Conservation (phyloP, 805 yeast species). For the Hanseniaspora nectarophila region DNA sequence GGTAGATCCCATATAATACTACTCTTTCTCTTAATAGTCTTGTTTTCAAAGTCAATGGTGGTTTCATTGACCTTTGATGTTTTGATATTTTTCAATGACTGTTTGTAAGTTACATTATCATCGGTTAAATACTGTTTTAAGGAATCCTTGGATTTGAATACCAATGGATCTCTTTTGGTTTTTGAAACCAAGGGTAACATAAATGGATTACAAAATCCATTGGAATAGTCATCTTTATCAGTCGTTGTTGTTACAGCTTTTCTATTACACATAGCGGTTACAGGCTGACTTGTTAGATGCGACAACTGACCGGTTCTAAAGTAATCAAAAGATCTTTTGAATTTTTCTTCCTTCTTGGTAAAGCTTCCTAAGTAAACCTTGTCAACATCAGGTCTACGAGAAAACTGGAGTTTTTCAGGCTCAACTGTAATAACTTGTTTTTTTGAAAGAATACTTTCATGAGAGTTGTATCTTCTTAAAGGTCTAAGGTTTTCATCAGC, state of each 20-base stretch:
- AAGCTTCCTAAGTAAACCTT: slow-evolving; percentile 11
- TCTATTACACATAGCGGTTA: slow-evolving; percentile 2
- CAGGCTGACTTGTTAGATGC: slow-evolving; percentile 11
- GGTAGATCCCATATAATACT: slow-evolving; percentile 13
- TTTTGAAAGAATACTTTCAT: slow-evolving; percentile 26
- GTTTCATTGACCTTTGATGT: slow-evolving; percentile 13
- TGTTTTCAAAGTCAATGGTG: slow-evolving; percentile 8
- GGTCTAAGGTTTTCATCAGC: slow-evolving; percentile 13
- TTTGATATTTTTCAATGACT: background rate
- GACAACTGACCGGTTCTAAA: slow-evolving; percentile 11
- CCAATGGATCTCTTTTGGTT: background rate
- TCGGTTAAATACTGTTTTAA: background rate
- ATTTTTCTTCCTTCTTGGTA: slow-evolving; percentile 10
- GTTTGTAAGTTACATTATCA: background rate
- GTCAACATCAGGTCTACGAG: background rate
- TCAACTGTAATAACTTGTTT: slow-evolving; percentile 12
- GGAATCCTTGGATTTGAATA: slow-evolving; percentile 6
- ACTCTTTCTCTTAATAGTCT: slow-evolving; percentile 11
- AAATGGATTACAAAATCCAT: background rate
- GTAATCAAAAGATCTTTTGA: slow-evolving; percentile 12
- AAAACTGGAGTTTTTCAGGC: background rate
- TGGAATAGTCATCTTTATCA: background rate
- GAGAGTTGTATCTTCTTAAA: slow-evolving; percentile 26
- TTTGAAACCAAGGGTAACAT: slow-evolving; percentile 6
- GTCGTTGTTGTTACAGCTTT: slow-evolving; percentile 13